Conservation (phyloP, 306 rosid species). For the Castanopsis chinensis region DNA sequence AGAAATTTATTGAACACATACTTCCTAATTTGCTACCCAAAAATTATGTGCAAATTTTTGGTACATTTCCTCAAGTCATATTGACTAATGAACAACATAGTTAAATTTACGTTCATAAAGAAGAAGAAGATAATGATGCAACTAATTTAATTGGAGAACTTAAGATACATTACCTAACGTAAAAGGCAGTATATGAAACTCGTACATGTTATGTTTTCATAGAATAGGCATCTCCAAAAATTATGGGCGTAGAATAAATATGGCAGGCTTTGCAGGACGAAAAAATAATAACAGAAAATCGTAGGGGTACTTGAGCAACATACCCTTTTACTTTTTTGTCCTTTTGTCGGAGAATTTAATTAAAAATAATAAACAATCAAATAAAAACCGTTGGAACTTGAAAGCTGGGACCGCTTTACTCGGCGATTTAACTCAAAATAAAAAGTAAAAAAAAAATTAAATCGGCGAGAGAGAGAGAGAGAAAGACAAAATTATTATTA, state of each 20-base stretch:
- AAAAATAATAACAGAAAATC: neutral
- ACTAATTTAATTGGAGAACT: too few species aligned
- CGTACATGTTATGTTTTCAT: too few species aligned
- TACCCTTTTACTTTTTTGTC: slow-evolving; percentile 22
- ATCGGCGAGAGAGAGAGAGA: neutral
- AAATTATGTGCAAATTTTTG: too few species aligned
- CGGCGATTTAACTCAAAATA: slow-evolving; percentile 24
- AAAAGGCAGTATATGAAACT: too few species aligned
- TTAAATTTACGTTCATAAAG: too few species aligned
- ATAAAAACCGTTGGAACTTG: slow-evolving; percentile 45
- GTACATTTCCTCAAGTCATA: too few species aligned
- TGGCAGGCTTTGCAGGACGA: neutral
- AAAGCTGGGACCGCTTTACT: slow-evolving; percentile 35
- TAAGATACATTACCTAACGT: too few species aligned
- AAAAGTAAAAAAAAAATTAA: neutral
- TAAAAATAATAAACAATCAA: neutral
- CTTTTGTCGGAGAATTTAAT: neutral
- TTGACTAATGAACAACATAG: too few species aligned
- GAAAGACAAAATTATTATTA: neutral
- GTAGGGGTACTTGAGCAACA: neutral
- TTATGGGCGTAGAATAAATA: neutral
- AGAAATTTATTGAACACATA: too few species aligned
- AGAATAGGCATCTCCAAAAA: too few species aligned
- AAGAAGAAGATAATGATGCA: too few species aligned
- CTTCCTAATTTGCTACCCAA: too few species aligned